These are phyloP conservation scores for Penicillium roqueforti DNA, from an alignment of 495 filamentous ascomycete species.

Conservation along the genomic window DNA sequence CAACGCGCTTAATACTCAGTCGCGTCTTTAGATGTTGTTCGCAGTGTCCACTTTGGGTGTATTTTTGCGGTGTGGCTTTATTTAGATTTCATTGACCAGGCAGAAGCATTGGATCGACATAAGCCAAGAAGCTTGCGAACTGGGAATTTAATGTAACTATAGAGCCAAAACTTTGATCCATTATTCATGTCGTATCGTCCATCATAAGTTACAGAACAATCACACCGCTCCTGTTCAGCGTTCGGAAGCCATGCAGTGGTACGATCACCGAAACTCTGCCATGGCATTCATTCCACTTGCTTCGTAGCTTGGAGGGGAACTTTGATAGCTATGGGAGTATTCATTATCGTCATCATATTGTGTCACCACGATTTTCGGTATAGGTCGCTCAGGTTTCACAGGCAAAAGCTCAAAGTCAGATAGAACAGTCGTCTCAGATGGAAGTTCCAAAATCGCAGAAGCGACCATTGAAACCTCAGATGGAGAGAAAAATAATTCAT, in stretches of 20 bases:
- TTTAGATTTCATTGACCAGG: not conserved
- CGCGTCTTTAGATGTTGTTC: not conserved
- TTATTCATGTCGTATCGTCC: not conserved
- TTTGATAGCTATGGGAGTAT: not conserved
- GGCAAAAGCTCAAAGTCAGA: not conserved
- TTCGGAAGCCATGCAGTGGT: not conserved
- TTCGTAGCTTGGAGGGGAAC: constrained; percentile 3
- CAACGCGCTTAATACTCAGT: not conserved
- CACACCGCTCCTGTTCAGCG: not conserved
- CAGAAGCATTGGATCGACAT: not conserved
- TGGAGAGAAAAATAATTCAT: not conserved
- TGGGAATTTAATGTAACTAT: not conserved
- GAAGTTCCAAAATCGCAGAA: not conserved
- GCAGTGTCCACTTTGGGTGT: not conserved
- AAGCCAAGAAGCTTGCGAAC: not conserved
- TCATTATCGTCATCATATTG: not conserved
- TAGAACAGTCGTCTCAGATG: not conserved
- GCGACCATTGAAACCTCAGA: not conserved
- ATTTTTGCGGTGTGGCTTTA: not conserved
- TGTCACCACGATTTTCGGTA: constrained; percentile 6
- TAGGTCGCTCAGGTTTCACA: not conserved
- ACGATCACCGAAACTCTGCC: not conserved
- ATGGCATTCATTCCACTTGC: not conserved
- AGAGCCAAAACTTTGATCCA: not conserved
- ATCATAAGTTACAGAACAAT: not conserved